Evolutionary conservation across 2,329 filamentous ascomycete genomes (phyloP).

Genomic region (Ophiostoma perfectum): DNA sequence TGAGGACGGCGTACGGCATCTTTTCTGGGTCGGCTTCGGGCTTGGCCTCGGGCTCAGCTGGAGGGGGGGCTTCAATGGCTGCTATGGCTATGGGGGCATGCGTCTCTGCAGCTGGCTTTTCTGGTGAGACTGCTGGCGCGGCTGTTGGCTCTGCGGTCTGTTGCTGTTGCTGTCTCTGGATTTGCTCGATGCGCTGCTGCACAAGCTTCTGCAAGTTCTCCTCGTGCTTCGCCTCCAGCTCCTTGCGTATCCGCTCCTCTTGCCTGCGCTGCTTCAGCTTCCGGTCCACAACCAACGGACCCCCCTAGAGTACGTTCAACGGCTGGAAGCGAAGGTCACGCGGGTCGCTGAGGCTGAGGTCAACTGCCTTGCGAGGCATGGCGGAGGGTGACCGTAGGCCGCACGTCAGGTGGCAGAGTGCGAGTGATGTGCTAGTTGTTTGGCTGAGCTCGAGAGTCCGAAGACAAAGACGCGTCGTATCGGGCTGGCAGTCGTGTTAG

Average conservation of each 20-base stretch:
- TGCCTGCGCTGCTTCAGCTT: slow-evolving; percentile 15
- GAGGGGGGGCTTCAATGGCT: not conserved
- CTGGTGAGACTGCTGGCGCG: not conserved
- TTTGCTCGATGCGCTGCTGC: slow-evolving; percentile 5
- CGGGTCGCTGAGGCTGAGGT: slow-evolving; percentile 16
- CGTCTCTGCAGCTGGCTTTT: not conserved
- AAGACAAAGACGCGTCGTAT: not conserved
- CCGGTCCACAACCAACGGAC: slow-evolving; percentile 21
- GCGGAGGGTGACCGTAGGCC: too few relatives aligned
- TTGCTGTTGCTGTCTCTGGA: not conserved
- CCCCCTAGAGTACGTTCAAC: slow-evolving; percentile 23
- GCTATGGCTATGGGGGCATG: not conserved
- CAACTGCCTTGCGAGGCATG: slow-evolving; percentile 5
- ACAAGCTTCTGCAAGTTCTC: slow-evolving; percentile 15
- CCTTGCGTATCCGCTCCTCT: slow-evolving; percentile 14
- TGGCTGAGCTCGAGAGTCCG: not conserved
- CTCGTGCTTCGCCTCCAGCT: slow-evolving; percentile 8
- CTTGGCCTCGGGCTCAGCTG: not conserved
- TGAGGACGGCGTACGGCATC: slow-evolving; percentile 16
- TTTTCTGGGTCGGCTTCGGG: not conserved
- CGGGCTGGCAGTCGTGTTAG: not conserved
- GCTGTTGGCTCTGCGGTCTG: not conserved
- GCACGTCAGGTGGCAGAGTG: too few relatives aligned
- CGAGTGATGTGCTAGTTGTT: not conserved
- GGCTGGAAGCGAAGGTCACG: slow-evolving; percentile 22